Evolutionary conservation across 441 rosid genomes (phyloP).

Genomic region (Pelargonium myrrhifolium): DNA sequence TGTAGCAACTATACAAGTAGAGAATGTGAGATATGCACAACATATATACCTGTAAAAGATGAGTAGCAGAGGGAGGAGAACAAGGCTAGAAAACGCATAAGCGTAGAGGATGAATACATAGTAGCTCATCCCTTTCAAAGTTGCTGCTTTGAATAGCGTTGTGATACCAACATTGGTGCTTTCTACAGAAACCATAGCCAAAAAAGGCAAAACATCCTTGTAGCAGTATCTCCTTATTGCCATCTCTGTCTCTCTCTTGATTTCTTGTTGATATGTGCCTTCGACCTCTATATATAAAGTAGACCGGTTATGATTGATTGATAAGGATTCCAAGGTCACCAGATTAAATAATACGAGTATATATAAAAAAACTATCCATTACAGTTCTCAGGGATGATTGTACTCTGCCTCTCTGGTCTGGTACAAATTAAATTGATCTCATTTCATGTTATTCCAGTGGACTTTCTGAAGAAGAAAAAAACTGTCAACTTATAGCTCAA

Average conservation of each 20-base stretch:
- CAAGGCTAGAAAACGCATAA: constrained; percentile 29
- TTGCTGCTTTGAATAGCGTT: constrained; percentile 28
- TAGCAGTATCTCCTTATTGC: not conserved
- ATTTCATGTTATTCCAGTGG: no score
- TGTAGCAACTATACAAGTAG: no score
- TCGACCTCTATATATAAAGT: no score
- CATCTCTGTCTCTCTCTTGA: not conserved
- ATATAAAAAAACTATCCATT: no score
- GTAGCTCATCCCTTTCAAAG: constrained; percentile 34
- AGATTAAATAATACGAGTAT: no score
- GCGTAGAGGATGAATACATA: constrained; percentile 35
- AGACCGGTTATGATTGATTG: not conserved
- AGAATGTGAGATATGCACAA: not conserved
- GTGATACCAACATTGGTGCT: not conserved
- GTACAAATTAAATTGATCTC: no score
- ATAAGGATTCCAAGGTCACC: not conserved
- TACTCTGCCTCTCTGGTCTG: no score
- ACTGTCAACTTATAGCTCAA: no score
- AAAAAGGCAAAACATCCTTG: not conserved
- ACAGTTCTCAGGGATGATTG: no score
- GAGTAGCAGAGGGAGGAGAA: constrained; percentile 26
- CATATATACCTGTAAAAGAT: constrained; percentile 28
- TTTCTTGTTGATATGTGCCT: no score
- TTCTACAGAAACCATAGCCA: constrained; percentile 1
- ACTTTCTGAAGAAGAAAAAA: not conserved